These are phyloP conservation scores for Volutella citrinella DNA, from an alignment of 2,329 filamentous ascomycete genomes.

Conservation along the genomic window DNA sequence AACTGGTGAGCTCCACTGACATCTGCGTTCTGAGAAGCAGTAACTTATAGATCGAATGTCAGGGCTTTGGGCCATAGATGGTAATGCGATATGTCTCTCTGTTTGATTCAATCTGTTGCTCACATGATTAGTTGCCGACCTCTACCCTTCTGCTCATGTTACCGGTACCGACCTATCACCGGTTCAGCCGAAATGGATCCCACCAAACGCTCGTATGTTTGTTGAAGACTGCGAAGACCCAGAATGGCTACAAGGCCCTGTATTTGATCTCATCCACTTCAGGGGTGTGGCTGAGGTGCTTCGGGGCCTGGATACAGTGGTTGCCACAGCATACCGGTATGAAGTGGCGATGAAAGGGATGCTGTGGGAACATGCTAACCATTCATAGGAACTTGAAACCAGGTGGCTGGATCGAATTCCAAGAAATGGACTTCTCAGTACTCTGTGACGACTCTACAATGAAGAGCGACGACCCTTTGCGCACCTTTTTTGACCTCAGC, in stretches of 20 bases:
- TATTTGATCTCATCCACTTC: conserved; percentile 57
- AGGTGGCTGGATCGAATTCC: conserved; percentile 52
- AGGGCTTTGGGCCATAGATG: conserved; percentile 54
- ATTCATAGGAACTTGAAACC: conserved; percentile 36
- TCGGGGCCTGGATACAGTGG: conserved; percentile 47
- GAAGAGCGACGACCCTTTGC: conserved; percentile 36
- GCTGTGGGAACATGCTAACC: conserved; percentile 4
- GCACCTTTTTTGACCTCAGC: conserved; percentile 31
- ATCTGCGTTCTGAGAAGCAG: neutral
- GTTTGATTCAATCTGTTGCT: conserved; percentile 5
- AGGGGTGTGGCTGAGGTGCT: conserved; percentile 49
- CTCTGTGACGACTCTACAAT: conserved; percentile 45
- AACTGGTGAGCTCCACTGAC: conserved; percentile 33
- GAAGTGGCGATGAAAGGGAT: conserved; percentile 4
- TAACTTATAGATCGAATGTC: conserved; percentile 6
- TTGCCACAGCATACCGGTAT: conserved; percentile 35
- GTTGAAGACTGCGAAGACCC: conserved; percentile 59
- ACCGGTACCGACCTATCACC: conserved; percentile 43
- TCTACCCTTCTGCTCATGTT: conserved; percentile 38
- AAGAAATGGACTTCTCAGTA: conserved; percentile 41
- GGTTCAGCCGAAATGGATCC: conserved; percentile 48
- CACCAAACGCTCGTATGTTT: conserved; percentile 59
- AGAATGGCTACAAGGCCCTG: conserved; percentile 51
- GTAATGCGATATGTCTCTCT: conserved; percentile 18
- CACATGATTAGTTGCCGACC: conserved; percentile 34